Evolutionary conservation across 345 rosid species (phyloP), one percentile per base, ranked within the genome.

Genomic region (Lumnitzera littorea): DNA sequence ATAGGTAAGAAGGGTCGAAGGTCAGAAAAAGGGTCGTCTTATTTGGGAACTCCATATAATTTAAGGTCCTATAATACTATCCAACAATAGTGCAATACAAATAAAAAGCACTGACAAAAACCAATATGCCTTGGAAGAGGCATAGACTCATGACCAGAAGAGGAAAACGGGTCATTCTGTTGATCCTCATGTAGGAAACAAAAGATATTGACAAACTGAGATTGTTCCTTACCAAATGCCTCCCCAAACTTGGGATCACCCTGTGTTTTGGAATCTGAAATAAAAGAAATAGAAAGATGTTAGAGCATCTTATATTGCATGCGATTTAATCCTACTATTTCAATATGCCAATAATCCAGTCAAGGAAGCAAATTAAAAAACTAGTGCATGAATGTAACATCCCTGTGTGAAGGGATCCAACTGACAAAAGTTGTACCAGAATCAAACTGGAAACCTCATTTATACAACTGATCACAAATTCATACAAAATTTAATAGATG

Each of bases 181-280:
- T 27, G 29, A 4, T 27, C 29, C 29, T 27, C 29, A 27, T 27
- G 4, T 27, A 27, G 31, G 31, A 29, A 55, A 16, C 3, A 48
- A 54, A 15, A 57, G 31, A 20, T 51, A 51, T 51, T 53, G 15
- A 23, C 25, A 27, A 46, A 65, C 47, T 57, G 58, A 41, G 17
- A 50, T 36, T 55, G 53, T 48, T 60, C 17, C 83, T 81, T 81
- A 89, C 97, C 97, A 70, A 70, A 83, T 67, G 86, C 82, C 76
- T 94, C 99, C 24, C 81, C 52, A 64, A 81, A 79, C 74, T 74
- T 90, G 66, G 84, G 76, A 69, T 86, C 94, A 65, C 82, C 79
- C 4, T 69, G 69, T 53, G 77, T 68, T 69, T 70, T 92, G 49
- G 81, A 77, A 70, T 81, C 96, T 87, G 85, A 72, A 75, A 77